phyloP scores from a whole-genome alignment of 306 rosid genomes.

The Casuarina cunninghamiana region DNA sequence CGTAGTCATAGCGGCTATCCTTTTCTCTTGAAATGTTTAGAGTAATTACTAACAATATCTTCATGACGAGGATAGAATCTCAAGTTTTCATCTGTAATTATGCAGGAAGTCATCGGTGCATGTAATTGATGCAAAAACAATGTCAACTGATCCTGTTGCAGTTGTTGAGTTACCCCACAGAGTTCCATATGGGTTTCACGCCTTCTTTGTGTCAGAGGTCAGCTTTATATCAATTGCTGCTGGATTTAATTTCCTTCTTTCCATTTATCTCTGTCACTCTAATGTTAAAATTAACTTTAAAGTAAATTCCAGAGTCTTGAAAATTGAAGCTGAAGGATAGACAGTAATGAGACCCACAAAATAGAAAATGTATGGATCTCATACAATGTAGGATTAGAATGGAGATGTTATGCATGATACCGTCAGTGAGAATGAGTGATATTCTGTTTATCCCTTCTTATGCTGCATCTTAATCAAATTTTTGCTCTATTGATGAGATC shows the following conservation, averaged over 20 bases:
- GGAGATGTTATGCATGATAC: background rate
- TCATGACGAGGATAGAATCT: slow-evolving; percentile 2
- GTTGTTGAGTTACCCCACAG: slow-evolving; percentile 78
- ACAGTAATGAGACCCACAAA: background rate
- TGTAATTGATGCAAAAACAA: slow-evolving; percentile 81
- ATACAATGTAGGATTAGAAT: background rate
- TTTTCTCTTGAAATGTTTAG: background rate
- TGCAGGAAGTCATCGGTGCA: slow-evolving; percentile 74
- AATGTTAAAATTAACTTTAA: background rate
- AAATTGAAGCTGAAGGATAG: background rate
- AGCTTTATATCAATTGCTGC: slow-evolving; percentile 28
- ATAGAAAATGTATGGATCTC: background rate
- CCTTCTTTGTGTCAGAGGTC: slow-evolving; percentile 90
- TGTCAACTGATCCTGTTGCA: slow-evolving; percentile 88
- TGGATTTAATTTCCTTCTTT: background rate
- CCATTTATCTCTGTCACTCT: background rate
- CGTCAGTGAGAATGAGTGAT: background rate
- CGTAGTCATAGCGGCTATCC: background rate
- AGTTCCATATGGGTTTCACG: slow-evolving; percentile 94
- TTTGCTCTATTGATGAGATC: background rate
- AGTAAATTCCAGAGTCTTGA: background rate
- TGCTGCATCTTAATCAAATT: background rate
- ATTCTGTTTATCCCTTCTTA: background rate
- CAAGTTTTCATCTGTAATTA: slow-evolving; percentile 15
- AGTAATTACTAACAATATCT: background rate